Evolutionary conservation across 2,329 filamentous ascomycete species (phyloP).

Genomic region (Claviceps sp.): DNA sequence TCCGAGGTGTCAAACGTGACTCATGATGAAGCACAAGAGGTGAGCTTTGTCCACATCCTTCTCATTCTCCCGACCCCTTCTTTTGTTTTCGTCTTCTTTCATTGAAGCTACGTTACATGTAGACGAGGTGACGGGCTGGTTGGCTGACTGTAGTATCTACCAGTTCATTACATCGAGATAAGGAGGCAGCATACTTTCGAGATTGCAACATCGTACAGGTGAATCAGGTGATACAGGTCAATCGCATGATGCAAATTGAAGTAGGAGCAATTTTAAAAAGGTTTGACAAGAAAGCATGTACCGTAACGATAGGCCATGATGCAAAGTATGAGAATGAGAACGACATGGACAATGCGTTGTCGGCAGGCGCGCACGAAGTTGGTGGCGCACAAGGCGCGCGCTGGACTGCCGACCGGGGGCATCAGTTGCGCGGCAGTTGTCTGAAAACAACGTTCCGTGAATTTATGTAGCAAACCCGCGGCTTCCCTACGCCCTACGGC

Average conservation of each 20-base stretch:
- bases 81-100: background rate
- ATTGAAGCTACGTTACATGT: background rate
- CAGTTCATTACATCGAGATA: slow-evolving; percentile 26
- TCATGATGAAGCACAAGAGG: slow-evolving; percentile 56
- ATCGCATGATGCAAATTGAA: background rate
- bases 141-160: slow-evolving; percentile 11
- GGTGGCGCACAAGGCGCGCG: no score
- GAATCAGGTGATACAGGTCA: background rate
- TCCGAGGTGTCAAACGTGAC: slow-evolving; percentile 52
- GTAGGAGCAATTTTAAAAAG: no score
- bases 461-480: no score
- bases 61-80: no score
- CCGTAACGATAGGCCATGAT: no score
- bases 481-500: no score
- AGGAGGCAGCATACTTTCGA: background rate
- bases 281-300: no score
- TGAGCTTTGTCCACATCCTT: slow-evolving; percentile 15
- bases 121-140: background rate
- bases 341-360: no score
- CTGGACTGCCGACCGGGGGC: no score
- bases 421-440: slow-evolving; percentile 1
- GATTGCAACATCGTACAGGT: background rate
- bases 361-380: no score
- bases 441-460: no score
- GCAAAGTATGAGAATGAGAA: no score